Conservation (phyloP, 768 basidiomycete species). For the Gloeopeniophorella convolvens region DNA sequence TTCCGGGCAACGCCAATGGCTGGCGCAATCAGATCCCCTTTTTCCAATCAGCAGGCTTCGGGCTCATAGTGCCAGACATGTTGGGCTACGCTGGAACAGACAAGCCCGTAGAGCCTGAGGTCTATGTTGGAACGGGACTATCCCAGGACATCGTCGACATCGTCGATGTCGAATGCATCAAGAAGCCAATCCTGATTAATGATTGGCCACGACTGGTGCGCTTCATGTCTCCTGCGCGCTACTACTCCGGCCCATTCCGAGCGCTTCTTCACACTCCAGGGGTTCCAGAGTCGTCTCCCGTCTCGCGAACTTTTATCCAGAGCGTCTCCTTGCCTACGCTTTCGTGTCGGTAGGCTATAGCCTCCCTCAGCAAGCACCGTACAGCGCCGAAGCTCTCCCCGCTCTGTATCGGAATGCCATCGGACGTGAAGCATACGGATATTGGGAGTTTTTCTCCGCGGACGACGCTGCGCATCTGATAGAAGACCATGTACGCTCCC, state of each 20-base stretch:
- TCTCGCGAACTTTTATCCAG: constrained; percentile 32
- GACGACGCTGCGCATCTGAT: constrained; percentile 31
- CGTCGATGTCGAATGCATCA: constrained; percentile 32
- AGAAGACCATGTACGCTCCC: constrained; percentile 34
- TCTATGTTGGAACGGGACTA: constrained; percentile 27
- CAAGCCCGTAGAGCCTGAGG: constrained; percentile 21
- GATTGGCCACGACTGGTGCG: constrained; percentile 41
- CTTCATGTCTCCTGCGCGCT: background rate
- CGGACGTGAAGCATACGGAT: constrained; percentile 31
- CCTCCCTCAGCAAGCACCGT: constrained; percentile 22
- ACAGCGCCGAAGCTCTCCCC: constrained; percentile 21
- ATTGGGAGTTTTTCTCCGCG: constrained; percentile 34
- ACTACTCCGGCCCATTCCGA: too few relatives aligned
- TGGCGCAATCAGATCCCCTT: constrained; percentile 29
- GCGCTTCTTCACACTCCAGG: constrained; percentile 31
- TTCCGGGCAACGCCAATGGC: constrained; percentile 35
- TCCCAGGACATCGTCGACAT: constrained; percentile 36
- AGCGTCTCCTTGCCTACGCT: constrained; percentile 36
- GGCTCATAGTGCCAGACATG: constrained; percentile 19
- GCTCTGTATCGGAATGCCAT: constrained; percentile 21
- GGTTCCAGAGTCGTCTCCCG: constrained; percentile 31
- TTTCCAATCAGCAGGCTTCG: constrained; percentile 15
- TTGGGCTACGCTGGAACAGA: constrained; percentile 21
- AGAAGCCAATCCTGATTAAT: constrained; percentile 31
- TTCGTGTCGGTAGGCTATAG: constrained; percentile 36